These are phyloP conservation scores for Penicillium olsonii DNA, from an alignment of 2,329 filamentous ascomycete genomes.

Conservation along the genomic window DNA sequence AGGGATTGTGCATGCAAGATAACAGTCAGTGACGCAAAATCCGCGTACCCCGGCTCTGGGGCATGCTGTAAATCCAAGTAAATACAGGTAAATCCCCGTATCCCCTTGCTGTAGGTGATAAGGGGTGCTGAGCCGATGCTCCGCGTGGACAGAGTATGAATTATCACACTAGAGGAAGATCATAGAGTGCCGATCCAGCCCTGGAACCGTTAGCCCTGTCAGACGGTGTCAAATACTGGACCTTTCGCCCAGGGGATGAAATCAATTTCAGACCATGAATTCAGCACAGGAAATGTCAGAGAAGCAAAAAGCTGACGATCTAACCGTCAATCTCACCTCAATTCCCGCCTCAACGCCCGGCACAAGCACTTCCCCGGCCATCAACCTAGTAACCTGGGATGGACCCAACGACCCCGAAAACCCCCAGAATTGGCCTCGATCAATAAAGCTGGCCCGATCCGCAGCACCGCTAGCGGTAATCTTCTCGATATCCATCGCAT, in stretches of 20 bases:
- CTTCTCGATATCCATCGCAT: constrained; percentile 49
- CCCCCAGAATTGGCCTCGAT: constrained; percentile 36
- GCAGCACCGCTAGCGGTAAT: constrained; percentile 33
- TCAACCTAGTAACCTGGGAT: constrained; percentile 26
- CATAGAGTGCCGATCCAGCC: neutral
- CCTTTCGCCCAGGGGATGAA: neutral
- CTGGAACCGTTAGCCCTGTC: neutral
- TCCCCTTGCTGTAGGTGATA: neutral
- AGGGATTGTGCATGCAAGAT: neutral
- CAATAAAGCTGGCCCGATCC: constrained; percentile 25
- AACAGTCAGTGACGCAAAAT: neutral
- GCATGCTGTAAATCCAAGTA: neutral
- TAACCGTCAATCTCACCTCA: constrained; percentile 2
- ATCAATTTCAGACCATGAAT: neutral
- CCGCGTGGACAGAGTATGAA: neutral
- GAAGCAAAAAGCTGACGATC: neutral
- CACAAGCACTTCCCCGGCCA: neutral
- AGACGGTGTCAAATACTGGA: neutral
- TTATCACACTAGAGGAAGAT: neutral
- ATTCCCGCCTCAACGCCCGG: neutral
- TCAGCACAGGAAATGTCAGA: neutral
- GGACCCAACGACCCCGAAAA: constrained; percentile 32
- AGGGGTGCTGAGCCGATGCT: too few relatives aligned
- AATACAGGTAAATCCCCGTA: neutral
- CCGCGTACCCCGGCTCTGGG: neutral